Conservation (phyloP, 2,329 filamentous ascomycete genomes). For the Bipolaris zeicola region DNA sequence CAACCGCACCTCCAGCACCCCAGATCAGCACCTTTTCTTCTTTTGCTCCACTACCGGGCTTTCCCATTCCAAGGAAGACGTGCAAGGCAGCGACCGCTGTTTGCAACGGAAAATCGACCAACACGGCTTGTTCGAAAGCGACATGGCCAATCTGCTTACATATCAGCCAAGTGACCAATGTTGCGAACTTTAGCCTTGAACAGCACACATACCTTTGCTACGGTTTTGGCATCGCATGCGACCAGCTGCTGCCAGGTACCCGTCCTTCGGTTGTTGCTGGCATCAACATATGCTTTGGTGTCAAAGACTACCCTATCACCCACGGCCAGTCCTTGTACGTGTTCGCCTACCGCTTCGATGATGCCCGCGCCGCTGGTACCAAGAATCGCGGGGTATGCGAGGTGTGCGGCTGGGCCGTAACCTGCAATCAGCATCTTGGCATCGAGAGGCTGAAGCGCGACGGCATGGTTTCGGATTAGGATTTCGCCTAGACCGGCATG, state of each 20-base stretch:
- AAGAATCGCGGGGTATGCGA: slow-evolving; percentile 27
- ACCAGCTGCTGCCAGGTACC: slow-evolving; percentile 36
- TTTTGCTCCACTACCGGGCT: slow-evolving; percentile 23
- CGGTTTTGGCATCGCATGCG: slow-evolving; percentile 21
- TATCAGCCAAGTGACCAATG: slow-evolving; percentile 5
- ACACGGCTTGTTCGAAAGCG: slow-evolving; percentile 33
- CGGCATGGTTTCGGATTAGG: slow-evolving; percentile 27
- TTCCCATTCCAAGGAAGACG: slow-evolving; percentile 34
- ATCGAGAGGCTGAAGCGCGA: slow-evolving; percentile 35
- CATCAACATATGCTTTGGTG: slow-evolving; percentile 27
- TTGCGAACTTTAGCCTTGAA: not conserved
- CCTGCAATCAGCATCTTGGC: slow-evolving; percentile 31
- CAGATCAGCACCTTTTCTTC: slow-evolving; percentile 35
- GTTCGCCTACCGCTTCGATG: slow-evolving; percentile 54
- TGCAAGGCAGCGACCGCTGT: slow-evolving; percentile 37
- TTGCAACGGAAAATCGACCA: slow-evolving; percentile 35
- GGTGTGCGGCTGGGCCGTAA: slow-evolving; percentile 25
- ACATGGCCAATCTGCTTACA: slow-evolving; percentile 27
- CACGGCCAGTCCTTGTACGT: slow-evolving; percentile 49
- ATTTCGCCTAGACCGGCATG: slow-evolving; percentile 25
- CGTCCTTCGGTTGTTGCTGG: slow-evolving; percentile 23
- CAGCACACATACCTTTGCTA: slow-evolving; percentile 27
- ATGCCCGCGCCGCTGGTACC: slow-evolving; percentile 43
- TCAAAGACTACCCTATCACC: slow-evolving; percentile 52
- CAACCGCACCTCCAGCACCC: slow-evolving; percentile 37